Evolutionary conservation across 768 basidiomycete species (phyloP), one percentile per base, ranked within the genome.

Genomic region (Mycena albidolilacea): DNA sequence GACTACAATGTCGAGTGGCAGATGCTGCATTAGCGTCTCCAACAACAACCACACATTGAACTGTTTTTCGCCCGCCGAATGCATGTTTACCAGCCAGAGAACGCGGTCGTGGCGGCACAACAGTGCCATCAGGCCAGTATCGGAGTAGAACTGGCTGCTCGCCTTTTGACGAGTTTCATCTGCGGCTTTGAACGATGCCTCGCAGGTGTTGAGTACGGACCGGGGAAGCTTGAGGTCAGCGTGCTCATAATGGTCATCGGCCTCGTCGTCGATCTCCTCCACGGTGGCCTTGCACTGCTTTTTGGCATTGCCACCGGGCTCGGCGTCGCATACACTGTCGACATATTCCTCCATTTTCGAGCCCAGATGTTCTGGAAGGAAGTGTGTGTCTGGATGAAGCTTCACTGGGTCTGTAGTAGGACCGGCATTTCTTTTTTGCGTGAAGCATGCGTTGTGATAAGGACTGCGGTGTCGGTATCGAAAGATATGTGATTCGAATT

Each of bases 81-180:
- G 78, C 71, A 87, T 84, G 64, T 87, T 85, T 30, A 78, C 81
- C 7, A 85, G 67, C 72, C 79, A 84, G 0, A 85, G 54, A 0
- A 81, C 30, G 30, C 30, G 30, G 30, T 30, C 30, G 72, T 85
- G 84, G 1, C 77, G 67, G 70, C 85, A 86, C 0, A 85, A 75
- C 0, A 85, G 72, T 0, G 78, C 83, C 84, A 85, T 85, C 6
- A 85, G 70, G 0, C 80, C 83, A 37, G 74, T 77, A 50, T 75
- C 72, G 23, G 58, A 46, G 43, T 65, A 77, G 44, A 69, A 70
- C 19, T 73, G 41, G 10, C 65, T 64, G 61, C 69, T 82, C 8
- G 80, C 80, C 48, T 75, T 72, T 39, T 60, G 37, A 11, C 71
- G 64, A 8, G 41, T 43, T 52, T 64, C 59, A 54, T 77, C 71